Percentiles rank a stretch among this genome's conserved stretches.
Conservation (phyloP, 371 early-diverging fungal genomes). For the Saksenaea vasiformis region DNA sequence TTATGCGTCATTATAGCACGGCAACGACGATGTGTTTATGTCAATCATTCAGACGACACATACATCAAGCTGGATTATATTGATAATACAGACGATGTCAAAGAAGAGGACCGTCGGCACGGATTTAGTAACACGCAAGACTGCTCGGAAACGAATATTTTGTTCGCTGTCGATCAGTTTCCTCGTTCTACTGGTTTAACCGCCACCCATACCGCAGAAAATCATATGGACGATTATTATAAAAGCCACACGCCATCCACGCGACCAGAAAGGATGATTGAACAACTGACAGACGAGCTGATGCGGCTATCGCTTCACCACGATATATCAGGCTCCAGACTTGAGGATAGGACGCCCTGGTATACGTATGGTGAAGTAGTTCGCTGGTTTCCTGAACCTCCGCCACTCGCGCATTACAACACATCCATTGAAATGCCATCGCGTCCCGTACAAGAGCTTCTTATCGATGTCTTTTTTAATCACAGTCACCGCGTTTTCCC, state of each 20-base stretch:
- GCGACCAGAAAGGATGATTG: slow-evolving; percentile 44
- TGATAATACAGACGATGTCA: slow-evolving; percentile 15
- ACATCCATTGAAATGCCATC: slow-evolving; percentile 47
- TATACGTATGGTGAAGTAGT: slow-evolving; percentile 29
- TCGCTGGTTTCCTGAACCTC: slow-evolving; percentile 27
- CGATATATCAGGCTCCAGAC: slow-evolving; percentile 19
- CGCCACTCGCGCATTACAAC: slow-evolving; percentile 16
- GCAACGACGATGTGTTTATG: slow-evolving; percentile 46
- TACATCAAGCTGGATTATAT: slow-evolving; percentile 46
- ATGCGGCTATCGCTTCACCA: slow-evolving; percentile 37
- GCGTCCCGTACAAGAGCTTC: slow-evolving; percentile 34
- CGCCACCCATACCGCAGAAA: slow-evolving; percentile 11
- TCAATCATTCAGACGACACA: slow-evolving; percentile 47
- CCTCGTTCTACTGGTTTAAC: slow-evolving; percentile 21
- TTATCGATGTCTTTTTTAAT: slow-evolving; percentile 38
- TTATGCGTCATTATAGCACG: slow-evolving; percentile 30
- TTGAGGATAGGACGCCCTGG: slow-evolving; percentile 27
- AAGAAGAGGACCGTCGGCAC: background rate
- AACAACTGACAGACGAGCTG: slow-evolving; percentile 41
- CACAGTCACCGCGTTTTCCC: slow-evolving; percentile 38
- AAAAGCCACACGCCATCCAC: slow-evolving; percentile 5
- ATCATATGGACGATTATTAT: background rate
- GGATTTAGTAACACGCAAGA: no score
- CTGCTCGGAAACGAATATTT: slow-evolving; percentile 17
- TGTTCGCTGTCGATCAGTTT: slow-evolving; percentile 19